Conservation (phyloP, 805 yeast species). For the Nakazawaea populi region DNA sequence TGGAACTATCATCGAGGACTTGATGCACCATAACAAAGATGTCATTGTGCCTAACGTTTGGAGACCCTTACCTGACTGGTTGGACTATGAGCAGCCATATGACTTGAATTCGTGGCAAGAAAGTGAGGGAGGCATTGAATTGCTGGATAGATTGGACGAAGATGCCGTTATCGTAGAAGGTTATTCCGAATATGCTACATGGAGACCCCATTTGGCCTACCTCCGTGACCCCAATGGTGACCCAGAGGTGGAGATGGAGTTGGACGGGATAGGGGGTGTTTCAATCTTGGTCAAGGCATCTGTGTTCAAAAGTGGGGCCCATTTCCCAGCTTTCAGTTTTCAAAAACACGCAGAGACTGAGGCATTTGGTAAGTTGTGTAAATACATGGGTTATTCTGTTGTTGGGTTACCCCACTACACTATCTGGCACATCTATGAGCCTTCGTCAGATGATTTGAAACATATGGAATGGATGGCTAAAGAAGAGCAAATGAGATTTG, state of each 20-base stretch:
- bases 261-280: slow-evolving; percentile 97
- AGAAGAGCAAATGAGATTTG: slow-evolving; percentile 61
- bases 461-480: slow-evolving; percentile 85
- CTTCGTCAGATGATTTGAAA: slow-evolving; percentile 80
- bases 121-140: slow-evolving; percentile 66
- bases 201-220: slow-evolving; percentile 95
- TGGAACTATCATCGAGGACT: slow-evolving; percentile 74
- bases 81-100: slow-evolving; percentile 75
- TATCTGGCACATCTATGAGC: slow-evolving; percentile 93
- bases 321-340: slow-evolving; percentile 92
- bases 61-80: slow-evolving; percentile 81
- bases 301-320: slow-evolving; percentile 82
- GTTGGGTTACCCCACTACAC: slow-evolving; percentile 89
- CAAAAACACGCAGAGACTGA: slow-evolving; percentile 96
- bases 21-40: slow-evolving; percentile 84
- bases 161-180: slow-evolving; percentile 97
- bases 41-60: slow-evolving; percentile 90
- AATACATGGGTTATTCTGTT: slow-evolving; percentile 79
- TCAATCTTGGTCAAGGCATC: slow-evolving; percentile 80
- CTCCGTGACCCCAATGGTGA: slow-evolving; percentile 90
- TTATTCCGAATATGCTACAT: slow-evolving; percentile 90
- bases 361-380: slow-evolving; percentile 85
- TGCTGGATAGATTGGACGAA: slow-evolving; percentile 73
- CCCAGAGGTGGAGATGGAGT: slow-evolving; percentile 85
- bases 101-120: slow-evolving; percentile 82